Evolutionary conservation across 352 stramenopile genomes (phyloP), one percentile per base, ranked within the genome.

Genomic region (Aphanomyces euteiches): DNA sequence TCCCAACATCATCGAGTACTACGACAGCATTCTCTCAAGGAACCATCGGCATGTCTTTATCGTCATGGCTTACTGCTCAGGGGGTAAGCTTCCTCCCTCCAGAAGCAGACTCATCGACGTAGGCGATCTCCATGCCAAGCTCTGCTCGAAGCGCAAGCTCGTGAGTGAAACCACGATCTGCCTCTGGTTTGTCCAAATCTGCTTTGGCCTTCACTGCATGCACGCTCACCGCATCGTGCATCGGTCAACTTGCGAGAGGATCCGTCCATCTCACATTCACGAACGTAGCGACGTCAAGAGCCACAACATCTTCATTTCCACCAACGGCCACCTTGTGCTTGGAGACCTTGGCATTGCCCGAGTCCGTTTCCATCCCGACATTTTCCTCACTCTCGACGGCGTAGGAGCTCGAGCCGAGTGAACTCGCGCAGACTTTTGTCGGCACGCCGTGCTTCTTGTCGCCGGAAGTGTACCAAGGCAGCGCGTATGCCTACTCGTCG

Each of bases 41-140:
- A 71, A 73, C 3, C 73, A 79, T 38, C 71, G 72, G 4, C 66
- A 73, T 66, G 72, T 88, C n/a, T 91, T 81, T 63, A 96, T 98
- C 50, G 83, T 96, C 54, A 98, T 98, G 93, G 87, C 95, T 54
- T 98, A 96, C 69, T 97, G 88, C 72, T 90, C 97, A 19, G 90
- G 90, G 10, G 78, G 78, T 53, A 57, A 4, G 50, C 12, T 13
- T 17, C 12, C 56, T 19, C 37, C 7, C 8, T 28, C 28, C 28
- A 28, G 28, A 2, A 28, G 28, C 28, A 28, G 2, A 28, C 28
- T 28, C 28, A 28, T 28, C 28, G 28, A 28, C 28, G 28, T 28
- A 28, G 78, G 80, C 37, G 81, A 90, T 56, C 53, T 89, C n/a
- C 72, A 72, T 13, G 69, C 69, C 3, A 82, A 84, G 58, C 47